Percentiles rank a stretch among this genome's conserved stretches.
phyloP scores from a whole-genome alignment of 2,329 filamentous ascomycete genomes.

The Didymella arachidicola region DNA sequence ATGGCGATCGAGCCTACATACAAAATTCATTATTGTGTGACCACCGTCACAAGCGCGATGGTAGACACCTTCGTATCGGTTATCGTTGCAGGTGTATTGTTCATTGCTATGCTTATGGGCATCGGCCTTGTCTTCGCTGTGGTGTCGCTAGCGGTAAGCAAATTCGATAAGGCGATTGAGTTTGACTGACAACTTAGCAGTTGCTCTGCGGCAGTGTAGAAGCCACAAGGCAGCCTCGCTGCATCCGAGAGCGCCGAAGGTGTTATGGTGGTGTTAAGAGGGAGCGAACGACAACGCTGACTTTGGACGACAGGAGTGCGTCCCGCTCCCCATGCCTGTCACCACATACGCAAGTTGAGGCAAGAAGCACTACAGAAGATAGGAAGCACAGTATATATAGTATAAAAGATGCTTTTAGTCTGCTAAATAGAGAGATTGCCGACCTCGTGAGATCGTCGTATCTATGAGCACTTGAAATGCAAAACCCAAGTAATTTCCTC shows the following conservation, averaged over 20 bases:
- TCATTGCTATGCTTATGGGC: not conserved
- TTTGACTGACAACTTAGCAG: not conserved
- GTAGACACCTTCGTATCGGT: not conserved
- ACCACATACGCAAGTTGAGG: not conserved
- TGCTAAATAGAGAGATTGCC: slow-evolving; percentile 22
- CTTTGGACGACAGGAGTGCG: not conserved
- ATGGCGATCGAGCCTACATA: not conserved
- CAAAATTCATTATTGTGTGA: not conserved
- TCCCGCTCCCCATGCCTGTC: not conserved
- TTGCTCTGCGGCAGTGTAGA: not conserved
- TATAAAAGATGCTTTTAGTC: slow-evolving; percentile 21
- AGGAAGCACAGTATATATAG: not conserved
- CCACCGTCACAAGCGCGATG: not conserved
- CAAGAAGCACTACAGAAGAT: not conserved
- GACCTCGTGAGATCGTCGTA: slow-evolving; percentile 21
- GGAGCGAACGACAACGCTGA: not conserved
- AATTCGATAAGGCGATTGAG: not conserved
- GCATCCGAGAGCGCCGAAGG: not conserved
- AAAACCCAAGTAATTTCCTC: slow-evolving; percentile 20
- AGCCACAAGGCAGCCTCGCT: not conserved
- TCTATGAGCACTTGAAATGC: slow-evolving; percentile 21
- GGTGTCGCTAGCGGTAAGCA: not conserved
- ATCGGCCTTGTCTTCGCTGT: not conserved
- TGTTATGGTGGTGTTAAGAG: not conserved
- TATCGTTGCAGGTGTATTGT: not conserved